Base-by-base conservation (phyloP, 805 yeast species). In the Cyberlindnera euphorbiae region DNA sequence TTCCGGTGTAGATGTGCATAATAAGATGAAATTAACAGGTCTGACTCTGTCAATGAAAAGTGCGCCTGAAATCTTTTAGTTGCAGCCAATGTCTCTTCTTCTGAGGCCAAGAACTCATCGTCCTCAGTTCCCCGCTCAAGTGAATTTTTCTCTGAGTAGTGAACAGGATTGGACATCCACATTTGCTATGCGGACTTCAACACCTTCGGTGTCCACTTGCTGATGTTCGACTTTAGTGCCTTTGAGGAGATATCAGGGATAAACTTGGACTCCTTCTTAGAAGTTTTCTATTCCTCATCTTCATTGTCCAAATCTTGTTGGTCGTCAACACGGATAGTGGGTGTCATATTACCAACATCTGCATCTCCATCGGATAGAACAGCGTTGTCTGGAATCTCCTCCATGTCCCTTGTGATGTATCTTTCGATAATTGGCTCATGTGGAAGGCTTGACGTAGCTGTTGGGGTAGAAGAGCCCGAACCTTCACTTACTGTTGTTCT, bases 1-100 rank as follows among this genome's bases (percentile, higher is more conserved):
- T 82, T 73, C 45, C 83, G 72, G 45, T 75, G 79, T 13, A 87
- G 52, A 58, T 84, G 79, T 2, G 81, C 69, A 50, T 74, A 80
- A 52, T 86, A 90, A 1, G 86, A 69, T 0, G 95, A 77, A 0
- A 80, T 58, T 30, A 89, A 62, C 5, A 52, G 55, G 26, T 75
- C 77, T 2, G 63, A 52, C 0, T 65, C 67, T 5, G 71, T 67
- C 9, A 89, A 61, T 0, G 88, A 74, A 48, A 90, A 90, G 47
- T 79, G 81, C 1, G 63, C 55, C 32, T 74, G 67, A 53, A 81
- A 88, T 41, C 84, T 66, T n/a, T 59, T 58, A n/a, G 73, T 69
- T 1, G 84, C 72, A 4, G 55, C 60, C 2, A 50, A 57, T 31
- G 76, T 63, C 14, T 69, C 74, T 2, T 63, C 62, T 2, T 52